Percentiles rank a stretch among this genome's conserved stretches.
Conservation (phyloP, 1,284 basidiomycete genomes). For the Austroboletus novae-zelandiae region DNA sequence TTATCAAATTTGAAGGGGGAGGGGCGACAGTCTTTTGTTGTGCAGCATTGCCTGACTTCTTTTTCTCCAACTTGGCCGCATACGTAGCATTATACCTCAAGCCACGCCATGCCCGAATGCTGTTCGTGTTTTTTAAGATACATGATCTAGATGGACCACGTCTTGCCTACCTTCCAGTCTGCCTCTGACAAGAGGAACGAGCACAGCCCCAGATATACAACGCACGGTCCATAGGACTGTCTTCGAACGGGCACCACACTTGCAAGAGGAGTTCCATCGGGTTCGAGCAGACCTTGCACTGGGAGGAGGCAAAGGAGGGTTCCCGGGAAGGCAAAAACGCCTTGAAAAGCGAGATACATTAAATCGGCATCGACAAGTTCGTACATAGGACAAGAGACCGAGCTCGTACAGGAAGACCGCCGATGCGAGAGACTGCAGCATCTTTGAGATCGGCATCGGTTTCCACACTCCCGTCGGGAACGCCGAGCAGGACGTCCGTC, state of each 20-base stretch:
- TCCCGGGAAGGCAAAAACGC: conserved; percentile 55
- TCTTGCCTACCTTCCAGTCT: conserved; percentile 64
- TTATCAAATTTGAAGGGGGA: conserved; percentile 34
- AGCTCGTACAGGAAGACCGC: conserved; percentile 79
- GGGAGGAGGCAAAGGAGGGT: conserved; percentile 52
- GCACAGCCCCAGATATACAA: conserved; percentile 82
- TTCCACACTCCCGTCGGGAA: conserved; percentile 70
- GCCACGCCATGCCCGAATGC: conserved; percentile 76
- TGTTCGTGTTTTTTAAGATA: conserved; percentile 31
- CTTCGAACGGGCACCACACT: conserved; percentile 83
- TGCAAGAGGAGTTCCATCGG: conserved; percentile 80
- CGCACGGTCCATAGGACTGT: conserved; percentile 76
- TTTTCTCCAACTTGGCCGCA: conserved; percentile 63
- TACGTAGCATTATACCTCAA: conserved; percentile 69
- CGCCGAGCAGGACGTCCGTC: conserved; percentile 70
- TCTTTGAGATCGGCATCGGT: conserved; percentile 58
- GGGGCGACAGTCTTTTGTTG: conserved; percentile 35
- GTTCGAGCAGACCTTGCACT: conserved; percentile 65
- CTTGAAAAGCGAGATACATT: conserved; percentile 41
- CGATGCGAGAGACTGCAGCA: conserved; percentile 79
- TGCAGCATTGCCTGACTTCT: conserved; percentile 33
- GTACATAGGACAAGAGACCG: conserved; percentile 40
- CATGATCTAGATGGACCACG: conserved; percentile 1
- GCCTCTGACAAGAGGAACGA: conserved; percentile 62
- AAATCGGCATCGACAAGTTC: conserved; percentile 29